Evolutionary conservation across 176 grass and related monocot genomes (phyloP).

Genomic region (Oryza glumipatula): DNA sequence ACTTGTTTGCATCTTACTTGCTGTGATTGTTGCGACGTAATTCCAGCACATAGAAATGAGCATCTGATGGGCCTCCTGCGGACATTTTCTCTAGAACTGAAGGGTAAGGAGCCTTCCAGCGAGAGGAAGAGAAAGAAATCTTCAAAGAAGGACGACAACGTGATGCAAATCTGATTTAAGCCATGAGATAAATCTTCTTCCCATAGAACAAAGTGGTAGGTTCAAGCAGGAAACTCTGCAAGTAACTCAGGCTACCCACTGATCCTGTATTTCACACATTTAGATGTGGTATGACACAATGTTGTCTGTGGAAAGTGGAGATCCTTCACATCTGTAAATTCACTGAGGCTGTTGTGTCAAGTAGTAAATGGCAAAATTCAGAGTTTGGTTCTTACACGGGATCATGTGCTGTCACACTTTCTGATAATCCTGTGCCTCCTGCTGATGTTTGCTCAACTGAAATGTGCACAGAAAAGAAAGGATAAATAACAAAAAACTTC

Average conservation of each 20-base stretch:
- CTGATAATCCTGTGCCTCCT: not conserved
- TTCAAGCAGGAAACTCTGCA: not conserved
- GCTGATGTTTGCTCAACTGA: not conserved
- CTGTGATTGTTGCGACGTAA: slow-evolving; percentile 2
- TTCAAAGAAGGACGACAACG: slow-evolving; percentile 56
- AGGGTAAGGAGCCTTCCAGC: slow-evolving; percentile 63
- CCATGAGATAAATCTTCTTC: not conserved
- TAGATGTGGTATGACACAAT: not conserved
- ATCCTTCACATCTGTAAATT: not conserved
- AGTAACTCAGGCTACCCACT: not conserved
- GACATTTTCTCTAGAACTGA: slow-evolving; percentile 67
- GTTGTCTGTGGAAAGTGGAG: not conserved
- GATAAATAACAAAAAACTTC: slow-evolving; percentile 23
- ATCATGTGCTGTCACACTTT: slow-evolving; percentile 4
- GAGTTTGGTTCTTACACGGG: not conserved
- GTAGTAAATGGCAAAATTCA: not conserved
- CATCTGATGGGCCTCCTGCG: slow-evolving; percentile 68
- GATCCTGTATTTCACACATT: too few relatives aligned
- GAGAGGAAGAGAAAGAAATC: slow-evolving; percentile 81
- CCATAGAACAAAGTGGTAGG: not conserved
- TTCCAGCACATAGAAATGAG: slow-evolving; percentile 83
- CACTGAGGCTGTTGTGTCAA: not conserved
- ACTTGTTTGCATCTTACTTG: not conserved
- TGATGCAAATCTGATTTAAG: slow-evolving; percentile 26
- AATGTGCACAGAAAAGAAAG: not conserved